phyloP scores from a whole-genome alignment of 2,329 filamentous ascomycete genomes.

The Calonectria henricotiae region DNA sequence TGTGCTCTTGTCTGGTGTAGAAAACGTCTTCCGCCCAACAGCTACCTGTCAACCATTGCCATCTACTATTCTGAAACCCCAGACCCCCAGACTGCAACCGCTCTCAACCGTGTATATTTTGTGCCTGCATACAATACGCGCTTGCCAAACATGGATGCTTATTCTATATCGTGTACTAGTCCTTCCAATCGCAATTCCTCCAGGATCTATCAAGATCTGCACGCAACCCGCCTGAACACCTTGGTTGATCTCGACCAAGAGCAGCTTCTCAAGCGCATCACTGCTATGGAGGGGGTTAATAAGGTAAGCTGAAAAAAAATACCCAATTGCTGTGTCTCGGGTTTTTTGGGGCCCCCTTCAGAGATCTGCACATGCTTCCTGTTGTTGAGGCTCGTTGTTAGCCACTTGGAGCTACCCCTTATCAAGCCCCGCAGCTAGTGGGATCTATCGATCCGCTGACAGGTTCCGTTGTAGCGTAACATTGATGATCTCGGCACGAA shows the following conservation, averaged over 20 bases:
- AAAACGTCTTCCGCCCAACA: conserved; percentile 31
- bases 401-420: conserved; percentile 21
- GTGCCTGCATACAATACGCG: conserved; percentile 16
- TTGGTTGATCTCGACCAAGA: conserved; percentile 56
- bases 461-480: conserved; percentile 47
- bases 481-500: conserved; percentile 46
- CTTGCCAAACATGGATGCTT: conserved; percentile 65
- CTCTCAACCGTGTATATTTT: conserved; percentile 22
- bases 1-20: conserved; percentile 25
- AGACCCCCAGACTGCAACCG: conserved; percentile 29
- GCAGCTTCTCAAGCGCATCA: conserved; percentile 52
- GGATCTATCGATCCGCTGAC: conserved; percentile 48
- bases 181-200: conserved; percentile 62
- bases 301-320: conserved; percentile 55
- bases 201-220: conserved; percentile 68
- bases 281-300: conserved; percentile 55
- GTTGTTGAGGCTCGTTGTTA: not conserved
- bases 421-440: conserved; percentile 38
- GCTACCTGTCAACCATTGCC: conserved; percentile 23
- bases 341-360: not conserved
- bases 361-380: not conserved
- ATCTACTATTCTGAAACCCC: conserved; percentile 44
- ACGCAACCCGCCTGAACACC: conserved; percentile 60
- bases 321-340: not conserved
- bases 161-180: conserved; percentile 67